phyloP scores from a whole-genome alignment of 805 yeast genomes.

The Geotrichum ghanense region DNA sequence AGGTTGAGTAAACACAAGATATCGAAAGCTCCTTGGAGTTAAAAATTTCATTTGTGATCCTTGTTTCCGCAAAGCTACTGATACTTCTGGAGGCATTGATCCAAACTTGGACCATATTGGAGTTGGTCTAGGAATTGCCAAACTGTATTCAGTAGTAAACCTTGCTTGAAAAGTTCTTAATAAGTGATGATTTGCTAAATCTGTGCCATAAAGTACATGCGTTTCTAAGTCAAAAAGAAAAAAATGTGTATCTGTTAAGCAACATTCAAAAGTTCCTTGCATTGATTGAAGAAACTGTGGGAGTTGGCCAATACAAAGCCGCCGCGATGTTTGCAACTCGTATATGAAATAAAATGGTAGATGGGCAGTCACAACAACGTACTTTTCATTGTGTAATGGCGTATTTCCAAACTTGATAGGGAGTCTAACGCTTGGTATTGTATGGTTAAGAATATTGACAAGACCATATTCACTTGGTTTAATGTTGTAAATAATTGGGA shows the following conservation, averaged over 20 bases:
- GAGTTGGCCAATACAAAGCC: neutral
- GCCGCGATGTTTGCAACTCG: neutral
- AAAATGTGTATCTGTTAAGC: neutral
- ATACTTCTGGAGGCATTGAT: neutral
- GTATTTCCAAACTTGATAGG: neutral
- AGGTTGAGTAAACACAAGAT: neutral
- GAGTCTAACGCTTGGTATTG: neutral
- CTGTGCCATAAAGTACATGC: neutral
- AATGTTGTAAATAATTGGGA: neutral
- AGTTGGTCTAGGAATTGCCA: neutral
- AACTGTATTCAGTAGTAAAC: neutral
- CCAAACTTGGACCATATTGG: neutral
- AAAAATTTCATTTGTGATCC: neutral
- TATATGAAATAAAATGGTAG: neutral
- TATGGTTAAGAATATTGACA: neutral
- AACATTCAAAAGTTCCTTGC: neutral
- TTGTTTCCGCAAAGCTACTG: neutral
- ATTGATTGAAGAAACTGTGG: neutral
- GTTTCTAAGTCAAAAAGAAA: neutral
- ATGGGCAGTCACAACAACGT: neutral
- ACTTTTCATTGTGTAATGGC: neutral
- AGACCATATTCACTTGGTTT: neutral
- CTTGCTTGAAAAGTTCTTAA: neutral
- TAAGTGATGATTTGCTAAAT: neutral
- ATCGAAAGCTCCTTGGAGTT: neutral